A percentile compares a stretch with the other conserved stretches of the same genome.
These are phyloP conservation scores for Ceratocystiopsis minuta DNA, from an alignment of 2,329 filamentous ascomycete species.

Conservation along the genomic window DNA sequence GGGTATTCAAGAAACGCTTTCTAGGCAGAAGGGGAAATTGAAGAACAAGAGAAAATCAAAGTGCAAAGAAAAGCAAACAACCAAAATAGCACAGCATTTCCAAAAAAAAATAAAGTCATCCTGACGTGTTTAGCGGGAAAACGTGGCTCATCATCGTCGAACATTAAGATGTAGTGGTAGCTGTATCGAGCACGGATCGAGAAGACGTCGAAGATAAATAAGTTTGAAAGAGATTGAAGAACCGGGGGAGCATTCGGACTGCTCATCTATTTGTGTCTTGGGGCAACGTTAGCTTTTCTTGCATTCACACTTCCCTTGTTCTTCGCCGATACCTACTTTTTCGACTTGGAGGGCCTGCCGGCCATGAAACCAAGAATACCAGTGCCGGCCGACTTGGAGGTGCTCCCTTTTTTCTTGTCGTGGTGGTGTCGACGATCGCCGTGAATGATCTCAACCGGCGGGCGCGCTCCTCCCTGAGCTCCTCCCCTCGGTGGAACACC, in stretches of 20 bases:
- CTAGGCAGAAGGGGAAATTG: not conserved
- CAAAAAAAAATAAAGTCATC: not conserved
- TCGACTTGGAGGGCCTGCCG: conserved; percentile 8
- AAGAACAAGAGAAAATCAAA: not conserved
- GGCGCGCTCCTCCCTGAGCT: too few relatives aligned
- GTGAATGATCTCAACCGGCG: not conserved
- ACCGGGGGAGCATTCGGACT: too few relatives aligned
- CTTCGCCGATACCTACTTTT: conserved; percentile 7
- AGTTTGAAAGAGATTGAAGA: too few relatives aligned
- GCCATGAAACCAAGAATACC: conserved; percentile 6
- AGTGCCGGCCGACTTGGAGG: conserved; percentile 1
- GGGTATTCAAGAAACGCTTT: too few relatives aligned
- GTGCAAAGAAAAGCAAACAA: not conserved
- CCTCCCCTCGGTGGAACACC: too few relatives aligned
- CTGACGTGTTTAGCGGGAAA: too few relatives aligned
- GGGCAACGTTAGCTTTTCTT: not conserved
- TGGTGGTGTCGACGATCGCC: conserved; percentile 3
- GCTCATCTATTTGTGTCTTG: too few relatives aligned
- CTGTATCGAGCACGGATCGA: too few relatives aligned
- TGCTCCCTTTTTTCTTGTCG: conserved; percentile 7
- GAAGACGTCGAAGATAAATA: too few relatives aligned
- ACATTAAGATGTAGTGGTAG: too few relatives aligned
- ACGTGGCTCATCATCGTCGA: too few relatives aligned
- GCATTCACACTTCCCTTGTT: too few relatives aligned
- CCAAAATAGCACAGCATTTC: not conserved